phyloP scores from a whole-genome alignment of 805 yeast species.

The Grigorovia transvaalensis region DNA sequence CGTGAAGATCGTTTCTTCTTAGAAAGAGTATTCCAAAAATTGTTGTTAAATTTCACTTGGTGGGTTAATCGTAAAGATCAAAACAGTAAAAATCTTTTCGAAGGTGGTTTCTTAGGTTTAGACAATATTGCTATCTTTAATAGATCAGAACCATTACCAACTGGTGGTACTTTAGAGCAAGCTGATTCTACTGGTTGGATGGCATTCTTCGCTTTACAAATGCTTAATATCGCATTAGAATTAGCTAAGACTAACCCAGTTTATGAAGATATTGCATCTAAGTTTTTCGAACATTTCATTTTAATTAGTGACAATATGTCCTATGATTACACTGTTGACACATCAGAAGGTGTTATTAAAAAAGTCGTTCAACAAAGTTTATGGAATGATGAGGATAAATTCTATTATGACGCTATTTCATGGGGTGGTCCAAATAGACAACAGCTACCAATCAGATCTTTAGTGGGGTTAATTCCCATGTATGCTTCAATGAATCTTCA shows the following conservation, averaged over 20 bases:
- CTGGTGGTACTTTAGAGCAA: slow-evolving; percentile 83
- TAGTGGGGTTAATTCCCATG: slow-evolving; percentile 85
- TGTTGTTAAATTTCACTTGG: slow-evolving; percentile 87
- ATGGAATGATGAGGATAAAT: slow-evolving; percentile 85
- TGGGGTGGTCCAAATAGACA: slow-evolving; percentile 64
- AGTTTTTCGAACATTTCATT: slow-evolving; percentile 86
- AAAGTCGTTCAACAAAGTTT: slow-evolving; percentile 49
- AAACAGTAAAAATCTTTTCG: slow-evolving; percentile 81
- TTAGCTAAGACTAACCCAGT: slow-evolving; percentile 76
- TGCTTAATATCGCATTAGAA: slow-evolving; percentile 88
- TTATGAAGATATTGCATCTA: slow-evolving; percentile 88
- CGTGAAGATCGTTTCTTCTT: slow-evolving; percentile 68
- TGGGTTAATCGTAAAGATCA: slow-evolving; percentile 91
- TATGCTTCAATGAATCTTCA: slow-evolving; percentile 84
- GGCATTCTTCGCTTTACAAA: slow-evolving; percentile 84
- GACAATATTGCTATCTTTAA: slow-evolving; percentile 91
- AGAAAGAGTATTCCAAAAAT: slow-evolving; percentile 87
- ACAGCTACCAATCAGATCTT: slow-evolving; percentile 73
- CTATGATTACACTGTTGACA: slow-evolving; percentile 32
- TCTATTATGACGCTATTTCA: slow-evolving; percentile 81
- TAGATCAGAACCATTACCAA: slow-evolving; percentile 86
- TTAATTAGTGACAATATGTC: slow-evolving; percentile 93
- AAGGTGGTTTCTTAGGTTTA: slow-evolving; percentile 87
- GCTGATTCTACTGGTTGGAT: slow-evolving; percentile 98
- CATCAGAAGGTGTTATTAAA: slow-evolving; percentile 29